Base-by-base conservation (phyloP, 176 grass and related monocot genomes). In the Triticum turgidum region DNA sequence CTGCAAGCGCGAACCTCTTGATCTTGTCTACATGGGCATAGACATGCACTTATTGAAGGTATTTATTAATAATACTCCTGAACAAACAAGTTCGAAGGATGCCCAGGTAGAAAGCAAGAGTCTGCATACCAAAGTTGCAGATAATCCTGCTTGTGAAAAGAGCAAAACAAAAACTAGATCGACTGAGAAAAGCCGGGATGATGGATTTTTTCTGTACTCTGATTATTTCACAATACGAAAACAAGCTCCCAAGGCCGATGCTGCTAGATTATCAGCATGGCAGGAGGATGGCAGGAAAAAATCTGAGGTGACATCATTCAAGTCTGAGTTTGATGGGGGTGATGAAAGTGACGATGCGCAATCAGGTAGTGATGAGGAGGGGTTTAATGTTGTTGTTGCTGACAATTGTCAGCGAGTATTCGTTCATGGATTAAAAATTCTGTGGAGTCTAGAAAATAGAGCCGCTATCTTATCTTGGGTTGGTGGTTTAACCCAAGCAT, bases 191-290 rank as follows among this genome's bases (percentile, higher is more conserved):
- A 86, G 4, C 65, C 74, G 58, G 78, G 91, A 95, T 92, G 93
- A 94, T 82, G 90, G 88, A 11, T 98, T 98, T 87, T 73, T 98
- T 92, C 91, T 98, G 63, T 88, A 86, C 72, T 91, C 96, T 69
- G 93, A 95, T 82, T 98, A 98, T 92, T 95, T 98, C 77, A 95
- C 96, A 41, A 92, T 95, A 86, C 91, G 96, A 79, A 95, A 89
- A 82, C 96, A 98, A 94, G 86, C 91, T 89, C 88, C 96, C 22
- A 98, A 98, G 76, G 96, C 93, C 13, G 96, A 98, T 84, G 81
- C 93, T 58, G 77, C 87, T 69, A 95, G 93, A 83, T 89, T 98
- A 73, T 88, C 91, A 82, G 84, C 79, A 37, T 98, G 96, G 96
- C 93, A 95, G 84, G 96, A 91, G 84, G 88, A 89, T 47, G 88